Conservation (phyloP, 176 grass and related monocot species). For the Bromus sterilis region DNA sequence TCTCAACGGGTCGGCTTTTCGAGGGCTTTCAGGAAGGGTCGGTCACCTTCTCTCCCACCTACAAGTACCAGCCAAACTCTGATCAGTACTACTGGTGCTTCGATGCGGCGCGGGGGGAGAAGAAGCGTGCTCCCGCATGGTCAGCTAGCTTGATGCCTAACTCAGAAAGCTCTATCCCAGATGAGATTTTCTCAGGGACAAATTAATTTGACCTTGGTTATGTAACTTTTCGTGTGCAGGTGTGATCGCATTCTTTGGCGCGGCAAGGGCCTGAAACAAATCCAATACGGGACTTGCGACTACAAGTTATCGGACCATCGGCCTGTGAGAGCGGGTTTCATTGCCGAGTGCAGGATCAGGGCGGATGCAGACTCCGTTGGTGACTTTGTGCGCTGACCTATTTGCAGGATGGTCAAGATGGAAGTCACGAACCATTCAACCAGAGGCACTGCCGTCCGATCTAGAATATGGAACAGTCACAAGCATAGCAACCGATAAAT, state of each 20-base stretch:
- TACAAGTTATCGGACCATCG: conserved; percentile 80
- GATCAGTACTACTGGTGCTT: conserved; percentile 64
- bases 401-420: not conserved
- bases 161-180: not conserved
- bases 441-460: not conserved
- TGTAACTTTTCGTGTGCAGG: conserved; percentile 31
- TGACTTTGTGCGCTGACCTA: conserved; percentile 8
- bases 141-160: conserved; percentile 12
- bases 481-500: not conserved
- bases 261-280: conserved; percentile 70
- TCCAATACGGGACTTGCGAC: conserved; percentile 57
- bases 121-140: conserved; percentile 85
- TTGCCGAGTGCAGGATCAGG: conserved; percentile 29
- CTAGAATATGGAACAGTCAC: not conserved
- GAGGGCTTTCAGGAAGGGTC: conserved; percentile 79
- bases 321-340: conserved; percentile 62
- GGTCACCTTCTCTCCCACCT: conserved; percentile 87
- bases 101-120: conserved; percentile 17
- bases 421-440: not conserved
- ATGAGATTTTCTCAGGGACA: not conserved
- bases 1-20: conserved; percentile 36
- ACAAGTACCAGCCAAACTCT: conserved; percentile 79
- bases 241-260: conserved; percentile 96
- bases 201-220: not conserved
- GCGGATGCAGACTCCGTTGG: conserved; percentile 10